Conservation (phyloP, 257 asterid genomes). For the Jacaranda mimosifolia region DNA sequence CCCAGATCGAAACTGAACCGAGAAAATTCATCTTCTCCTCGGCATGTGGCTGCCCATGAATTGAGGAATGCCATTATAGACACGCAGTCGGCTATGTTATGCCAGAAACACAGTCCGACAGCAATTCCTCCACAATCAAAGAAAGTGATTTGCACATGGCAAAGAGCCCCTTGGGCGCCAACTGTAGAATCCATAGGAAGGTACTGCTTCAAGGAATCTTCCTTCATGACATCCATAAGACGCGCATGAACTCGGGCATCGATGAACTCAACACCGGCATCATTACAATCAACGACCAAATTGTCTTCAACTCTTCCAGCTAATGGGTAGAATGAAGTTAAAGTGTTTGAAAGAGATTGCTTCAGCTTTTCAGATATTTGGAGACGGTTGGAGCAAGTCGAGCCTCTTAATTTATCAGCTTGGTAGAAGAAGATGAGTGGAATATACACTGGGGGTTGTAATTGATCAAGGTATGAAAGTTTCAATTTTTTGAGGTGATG, state of each 20-base stretch:
- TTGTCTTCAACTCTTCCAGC: slow-evolving; percentile 45
- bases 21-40: neutral
- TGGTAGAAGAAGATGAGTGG: slow-evolving; percentile 51
- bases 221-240: slow-evolving; percentile 20
- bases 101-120: slow-evolving; percentile 44
- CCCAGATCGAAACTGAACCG: slow-evolving; percentile 29
- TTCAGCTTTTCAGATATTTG: slow-evolving; percentile 1
- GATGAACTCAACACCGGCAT: slow-evolving; percentile 39
- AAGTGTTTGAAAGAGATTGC: slow-evolving; percentile 38
- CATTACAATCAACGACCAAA: slow-evolving; percentile 37
- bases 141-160: slow-evolving; percentile 32
- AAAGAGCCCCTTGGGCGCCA: neutral
- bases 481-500: slow-evolving; percentile 36
- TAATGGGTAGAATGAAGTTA: slow-evolving; percentile 46
- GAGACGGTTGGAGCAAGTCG: too few species aligned
- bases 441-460: too few species aligned
- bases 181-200: slow-evolving; percentile 4
- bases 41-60: slow-evolving; percentile 44
- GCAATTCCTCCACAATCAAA: slow-evolving; percentile 29
- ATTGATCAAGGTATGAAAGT: slow-evolving; percentile 50
- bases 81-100: slow-evolving; percentile 39
- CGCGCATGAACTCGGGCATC: slow-evolving; percentile 30
- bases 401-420: neutral
- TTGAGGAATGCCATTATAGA: slow-evolving; percentile 44
- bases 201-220: slow-evolving; percentile 27